A percentile compares a stretch with the other conserved stretches of the same genome.
Evolutionary conservation across 2,329 filamentous ascomycete species (phyloP).

Genomic region (Pseudohalonectria lignicola): DNA sequence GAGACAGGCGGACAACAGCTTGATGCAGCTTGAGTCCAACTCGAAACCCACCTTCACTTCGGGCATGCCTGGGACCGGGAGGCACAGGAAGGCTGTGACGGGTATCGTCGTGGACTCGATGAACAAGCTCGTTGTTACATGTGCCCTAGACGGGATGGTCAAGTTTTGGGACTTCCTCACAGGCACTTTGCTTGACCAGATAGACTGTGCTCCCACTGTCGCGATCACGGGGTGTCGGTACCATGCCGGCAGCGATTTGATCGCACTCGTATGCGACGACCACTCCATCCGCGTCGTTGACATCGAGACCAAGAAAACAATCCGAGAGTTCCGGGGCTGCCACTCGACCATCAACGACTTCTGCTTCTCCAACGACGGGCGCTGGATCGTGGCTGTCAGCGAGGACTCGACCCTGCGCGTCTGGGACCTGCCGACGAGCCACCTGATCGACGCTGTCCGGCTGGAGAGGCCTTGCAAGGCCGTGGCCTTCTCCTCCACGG

Average conservation of each 20-base stretch:
- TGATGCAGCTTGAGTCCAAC: slow-evolving; percentile 41
- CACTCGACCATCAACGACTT: slow-evolving; percentile 65
- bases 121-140: slow-evolving; percentile 77
- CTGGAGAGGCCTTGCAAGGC: slow-evolving; percentile 71
- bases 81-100: slow-evolving; percentile 73
- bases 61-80: slow-evolving; percentile 48
- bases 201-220: slow-evolving; percentile 73
- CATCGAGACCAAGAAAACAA: slow-evolving; percentile 77
- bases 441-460: slow-evolving; percentile 85
- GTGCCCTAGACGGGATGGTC: slow-evolving; percentile 79
- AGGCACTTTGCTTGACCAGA: slow-evolving; percentile 66
- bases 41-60: slow-evolving; percentile 28
- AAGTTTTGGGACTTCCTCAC: slow-evolving; percentile 98
- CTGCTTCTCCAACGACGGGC: slow-evolving; percentile 82
- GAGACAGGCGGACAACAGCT: slow-evolving; percentile 42
- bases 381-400: slow-evolving; percentile 85
- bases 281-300: slow-evolving; percentile 81
- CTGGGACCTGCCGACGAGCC: slow-evolving; percentile 92
- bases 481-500: slow-evolving; percentile 77
- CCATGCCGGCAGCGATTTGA: slow-evolving; percentile 71
- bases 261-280: slow-evolving; percentile 85
- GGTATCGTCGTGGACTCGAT: slow-evolving; percentile 82
- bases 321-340: slow-evolving; percentile 87
- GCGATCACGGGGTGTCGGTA: slow-evolving; percentile 69
- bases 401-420: slow-evolving; percentile 71